Evolutionary conservation across 176 grass and related monocot species (phyloP).

Genomic region (Chloris gayana): DNA sequence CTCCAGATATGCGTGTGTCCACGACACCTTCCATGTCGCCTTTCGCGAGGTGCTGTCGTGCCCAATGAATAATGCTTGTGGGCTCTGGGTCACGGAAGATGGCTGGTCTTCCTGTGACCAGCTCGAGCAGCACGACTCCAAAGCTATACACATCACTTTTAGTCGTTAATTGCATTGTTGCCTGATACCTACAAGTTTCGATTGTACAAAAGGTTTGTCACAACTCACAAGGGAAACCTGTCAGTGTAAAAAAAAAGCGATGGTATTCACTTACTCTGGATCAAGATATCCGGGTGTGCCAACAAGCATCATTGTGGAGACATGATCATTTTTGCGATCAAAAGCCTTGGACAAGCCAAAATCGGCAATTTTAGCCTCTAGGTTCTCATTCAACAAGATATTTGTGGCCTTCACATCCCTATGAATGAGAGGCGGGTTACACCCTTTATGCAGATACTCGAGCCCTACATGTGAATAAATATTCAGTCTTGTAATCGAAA

Average conservation of each 20-base stretch:
- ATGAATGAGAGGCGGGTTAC: not conserved
- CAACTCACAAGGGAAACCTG: no score
- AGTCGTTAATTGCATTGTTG: constrained; percentile 20
- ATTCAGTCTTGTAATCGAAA: not conserved
- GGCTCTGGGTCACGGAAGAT: not conserved
- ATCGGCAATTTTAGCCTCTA: not conserved
- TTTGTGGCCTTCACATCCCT: not conserved
- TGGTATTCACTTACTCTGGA: not conserved
- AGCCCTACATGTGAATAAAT: not conserved
- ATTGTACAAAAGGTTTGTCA: no score
- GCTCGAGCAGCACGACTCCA: constrained; percentile 39
- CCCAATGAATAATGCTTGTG: constrained; percentile 38
- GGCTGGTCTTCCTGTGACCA: constrained; percentile 31
- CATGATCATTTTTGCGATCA: not conserved
- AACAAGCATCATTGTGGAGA: not conserved
- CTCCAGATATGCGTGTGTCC: constrained; percentile 22
- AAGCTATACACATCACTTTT: constrained; percentile 56
- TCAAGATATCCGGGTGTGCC: not conserved
- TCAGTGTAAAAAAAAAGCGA: no score
- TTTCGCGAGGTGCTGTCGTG: constrained; percentile 31
- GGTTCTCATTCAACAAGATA: not conserved
- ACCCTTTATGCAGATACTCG: not conserved
- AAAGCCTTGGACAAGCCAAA: not conserved
- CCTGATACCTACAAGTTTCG: not conserved
- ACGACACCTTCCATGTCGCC: constrained; percentile 52